phyloP scores from a whole-genome alignment of 2,329 filamentous ascomycete species.

The Pyrenochaeta sp. region DNA sequence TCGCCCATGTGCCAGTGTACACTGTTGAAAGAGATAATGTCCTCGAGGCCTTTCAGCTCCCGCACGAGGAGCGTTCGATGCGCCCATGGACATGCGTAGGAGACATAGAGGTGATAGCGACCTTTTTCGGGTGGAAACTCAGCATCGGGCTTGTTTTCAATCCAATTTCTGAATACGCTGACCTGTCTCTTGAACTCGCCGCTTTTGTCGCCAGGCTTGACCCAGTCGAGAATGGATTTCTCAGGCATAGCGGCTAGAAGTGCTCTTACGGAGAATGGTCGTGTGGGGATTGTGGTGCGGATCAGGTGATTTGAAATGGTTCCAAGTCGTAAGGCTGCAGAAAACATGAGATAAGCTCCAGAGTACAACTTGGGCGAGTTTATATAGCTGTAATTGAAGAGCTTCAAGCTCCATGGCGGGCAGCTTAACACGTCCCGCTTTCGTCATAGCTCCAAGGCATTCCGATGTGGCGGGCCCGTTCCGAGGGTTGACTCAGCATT shows the following conservation, averaged over 20 bases:
- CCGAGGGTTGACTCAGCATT: slow-evolving; percentile 39
- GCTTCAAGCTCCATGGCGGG: slow-evolving; percentile 14
- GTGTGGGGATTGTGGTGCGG: slow-evolving; percentile 10
- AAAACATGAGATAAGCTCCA: slow-evolving; percentile 28
- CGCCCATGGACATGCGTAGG: slow-evolving; percentile 94
- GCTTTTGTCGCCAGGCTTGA: slow-evolving; percentile 74
- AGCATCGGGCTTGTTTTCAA: slow-evolving; percentile 74
- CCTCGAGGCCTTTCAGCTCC: slow-evolving; percentile 89
- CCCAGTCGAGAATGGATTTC: slow-evolving; percentile 79
- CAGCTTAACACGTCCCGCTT: slow-evolving; percentile 16
- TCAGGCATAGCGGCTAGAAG: slow-evolving; percentile 21
- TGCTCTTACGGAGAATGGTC: slow-evolving; percentile 18
- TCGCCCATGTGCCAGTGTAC: slow-evolving; percentile 90
- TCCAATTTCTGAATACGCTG: slow-evolving; percentile 81
- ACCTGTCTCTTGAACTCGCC: slow-evolving; percentile 93
- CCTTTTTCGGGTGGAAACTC: slow-evolving; percentile 85
- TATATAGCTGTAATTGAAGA: slow-evolving; percentile 35
- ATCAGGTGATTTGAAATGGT: slow-evolving; percentile 18
- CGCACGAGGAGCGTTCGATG: slow-evolving; percentile 86
- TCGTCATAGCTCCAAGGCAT: slow-evolving; percentile 27
- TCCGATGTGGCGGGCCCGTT: slow-evolving; percentile 17
- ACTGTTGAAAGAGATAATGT: slow-evolving; percentile 78
- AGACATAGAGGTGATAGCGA: slow-evolving; percentile 93
- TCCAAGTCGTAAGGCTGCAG: slow-evolving; percentile 20
- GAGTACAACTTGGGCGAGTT: too few species aligned